Conservation (phyloP, 2,329 filamentous ascomycete species). For the Diaporthe citrichinensis region DNA sequence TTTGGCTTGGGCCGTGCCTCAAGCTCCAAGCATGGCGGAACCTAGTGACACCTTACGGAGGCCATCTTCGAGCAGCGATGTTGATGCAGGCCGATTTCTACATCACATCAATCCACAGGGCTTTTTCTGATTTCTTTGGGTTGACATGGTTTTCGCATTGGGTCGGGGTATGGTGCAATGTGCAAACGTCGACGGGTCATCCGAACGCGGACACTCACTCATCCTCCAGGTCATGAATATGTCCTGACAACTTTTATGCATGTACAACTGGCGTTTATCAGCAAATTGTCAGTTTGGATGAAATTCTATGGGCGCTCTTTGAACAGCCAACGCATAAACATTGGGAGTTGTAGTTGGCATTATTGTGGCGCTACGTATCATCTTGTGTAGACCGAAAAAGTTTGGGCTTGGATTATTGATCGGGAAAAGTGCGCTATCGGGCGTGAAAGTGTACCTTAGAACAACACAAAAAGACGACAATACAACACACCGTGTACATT, state of each 20-base stretch:
- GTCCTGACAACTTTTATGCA: too few species aligned
- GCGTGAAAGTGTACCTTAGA: background rate
- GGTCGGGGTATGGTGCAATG: background rate
- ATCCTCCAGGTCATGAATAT: too few species aligned
- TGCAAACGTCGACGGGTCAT: background rate
- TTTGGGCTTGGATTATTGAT: background rate
- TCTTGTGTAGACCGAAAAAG: background rate
- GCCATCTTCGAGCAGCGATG: background rate
- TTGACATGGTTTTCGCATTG: background rate
- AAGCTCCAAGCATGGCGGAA: slow-evolving; percentile 31
- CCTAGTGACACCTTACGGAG: background rate
- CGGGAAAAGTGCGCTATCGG: background rate
- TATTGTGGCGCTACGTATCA: background rate
- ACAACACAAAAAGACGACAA: background rate
- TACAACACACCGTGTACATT: too few species aligned
- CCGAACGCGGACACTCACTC: background rate
- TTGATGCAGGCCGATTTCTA: background rate
- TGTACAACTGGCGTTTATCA: background rate
- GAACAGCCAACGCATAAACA: background rate
- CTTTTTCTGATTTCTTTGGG: background rate
- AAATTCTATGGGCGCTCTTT: background rate
- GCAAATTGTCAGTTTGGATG: background rate
- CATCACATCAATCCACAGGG: too few species aligned
- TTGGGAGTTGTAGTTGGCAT: background rate
- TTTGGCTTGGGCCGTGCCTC: slow-evolving; percentile 35